Base-by-base conservation (phyloP, 208 protist species). In the Sergeia podlipaevii region DNA sequence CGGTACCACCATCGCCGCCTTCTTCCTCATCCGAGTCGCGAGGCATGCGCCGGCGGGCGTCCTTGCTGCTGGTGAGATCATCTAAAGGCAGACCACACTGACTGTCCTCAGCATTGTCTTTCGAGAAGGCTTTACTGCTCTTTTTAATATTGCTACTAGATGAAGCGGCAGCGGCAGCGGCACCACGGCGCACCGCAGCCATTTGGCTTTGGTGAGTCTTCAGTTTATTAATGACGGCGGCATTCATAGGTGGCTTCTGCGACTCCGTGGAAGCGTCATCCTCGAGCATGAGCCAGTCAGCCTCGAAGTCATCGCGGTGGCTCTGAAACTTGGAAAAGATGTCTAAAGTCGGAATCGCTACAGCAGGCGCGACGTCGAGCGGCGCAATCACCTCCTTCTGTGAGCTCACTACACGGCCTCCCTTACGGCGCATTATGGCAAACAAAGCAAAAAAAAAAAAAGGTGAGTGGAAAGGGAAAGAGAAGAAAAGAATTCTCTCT, bases 241-340 rank as follows among this genome's bases (percentile, higher is more conserved):
- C 54, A 8, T 54, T 49, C 15, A 89, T 60, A 2, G 68, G 63
- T 2, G 67, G 53, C 15, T 34, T 45, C 21, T 51, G 46, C 0
- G 54, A 42, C 15, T 49, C 65, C 8, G 43, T 37, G 18, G 46
- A 15, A 8, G 59, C 36, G 20, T 89, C 80, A 49, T 90, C 80
- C 49, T 90, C 54, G 29, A 89, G 10, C 56, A 93, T 51, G 10
- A 86, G 37, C 85, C 85, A 93, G 24, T 89, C 65, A 8, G 38
- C 59, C 26, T 75, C 74, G 39, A 90, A 93, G 62, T 93, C 85
- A 20, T 57, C 58, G 32, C 67, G 63, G 18, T 70, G 56, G 36
- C 55, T 67, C 46, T 93, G 85, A 56, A 93, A 93, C 0, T 67
- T 61, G 2, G 68, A 28, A 47, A 93, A 93, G 32, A 90, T 67